These are phyloP conservation scores for Carex kokanica DNA, from an alignment of 176 grass and related monocot genomes.

Conservation along the genomic window DNA sequence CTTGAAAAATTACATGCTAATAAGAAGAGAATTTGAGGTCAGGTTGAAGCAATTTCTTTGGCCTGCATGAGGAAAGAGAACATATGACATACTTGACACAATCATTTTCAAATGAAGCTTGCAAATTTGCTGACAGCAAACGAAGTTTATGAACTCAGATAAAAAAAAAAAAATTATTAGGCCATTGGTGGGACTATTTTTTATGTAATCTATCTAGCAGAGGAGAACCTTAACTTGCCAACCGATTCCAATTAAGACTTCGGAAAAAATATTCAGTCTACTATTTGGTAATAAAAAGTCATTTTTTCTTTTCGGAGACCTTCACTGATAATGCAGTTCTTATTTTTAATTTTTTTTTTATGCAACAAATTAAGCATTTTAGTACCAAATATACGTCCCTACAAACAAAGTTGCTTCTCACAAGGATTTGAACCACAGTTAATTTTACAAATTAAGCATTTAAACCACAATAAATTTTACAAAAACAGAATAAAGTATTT, in stretches of 20 bases:
- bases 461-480: not conserved
- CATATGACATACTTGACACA: not conserved
- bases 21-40: no score
- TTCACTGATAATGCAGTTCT: not conserved
- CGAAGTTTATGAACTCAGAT: not conserved
- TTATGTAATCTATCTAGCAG: not conserved
- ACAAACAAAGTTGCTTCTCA: no score
- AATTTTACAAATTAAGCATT: not conserved
- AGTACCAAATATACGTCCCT: no score
- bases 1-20: no score
- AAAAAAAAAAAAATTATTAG: not conserved
- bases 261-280: not conserved
- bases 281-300: not conserved
- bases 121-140: not conserved
- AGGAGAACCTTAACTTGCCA: not conserved
- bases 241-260: not conserved
- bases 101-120: not conserved
- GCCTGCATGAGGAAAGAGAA: not conserved
- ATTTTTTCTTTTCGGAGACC: not conserved
- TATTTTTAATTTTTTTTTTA: no score
- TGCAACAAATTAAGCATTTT: not conserved
- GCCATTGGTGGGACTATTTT: not conserved
- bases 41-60: not conserved
- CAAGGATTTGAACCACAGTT: not conserved
- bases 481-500: not conserved